Conservation (phyloP, 139 green algal genomes). For the Picochlorum sp. region DNA sequence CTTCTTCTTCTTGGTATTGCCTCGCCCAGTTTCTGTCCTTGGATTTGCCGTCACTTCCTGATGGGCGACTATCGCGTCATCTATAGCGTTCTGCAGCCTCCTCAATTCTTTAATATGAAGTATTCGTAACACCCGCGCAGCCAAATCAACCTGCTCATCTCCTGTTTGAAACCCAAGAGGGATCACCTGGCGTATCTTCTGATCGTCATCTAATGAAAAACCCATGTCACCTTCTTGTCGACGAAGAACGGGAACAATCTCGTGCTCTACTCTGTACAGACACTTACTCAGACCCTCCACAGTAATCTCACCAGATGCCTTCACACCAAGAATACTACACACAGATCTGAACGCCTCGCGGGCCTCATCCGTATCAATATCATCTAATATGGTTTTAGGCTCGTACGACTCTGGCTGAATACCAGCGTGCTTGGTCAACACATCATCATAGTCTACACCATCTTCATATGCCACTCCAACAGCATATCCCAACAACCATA, state of each 20-base stretch:
- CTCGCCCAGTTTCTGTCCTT: constrained; percentile 43
- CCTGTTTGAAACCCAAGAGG: constrained; percentile 31
- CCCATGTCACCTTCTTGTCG: neutral
- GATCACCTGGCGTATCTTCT: neutral
- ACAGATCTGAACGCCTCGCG: no score
- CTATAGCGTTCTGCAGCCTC: constrained; percentile 27
- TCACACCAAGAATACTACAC: no score
- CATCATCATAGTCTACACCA: constrained; percentile 7
- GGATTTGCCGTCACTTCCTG: constrained; percentile 58
- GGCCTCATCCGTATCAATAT: no score
- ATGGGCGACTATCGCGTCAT: constrained; percentile 12
- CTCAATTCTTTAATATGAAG: constrained; percentile 55
- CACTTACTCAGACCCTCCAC: no score
- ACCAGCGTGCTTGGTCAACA: no score
- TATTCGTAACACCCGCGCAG: constrained; percentile 51
- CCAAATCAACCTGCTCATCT: constrained; percentile 37
- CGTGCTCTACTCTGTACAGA: no score
- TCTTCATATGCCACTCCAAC: constrained; percentile 15
- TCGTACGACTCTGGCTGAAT: no score
- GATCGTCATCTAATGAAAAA: constrained; percentile 6
- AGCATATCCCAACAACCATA: constrained; percentile 35
- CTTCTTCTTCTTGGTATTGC: constrained; percentile 15
- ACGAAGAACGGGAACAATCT: no score
- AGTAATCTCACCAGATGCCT: no score
- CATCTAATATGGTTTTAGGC: no score